These are phyloP conservation scores for Metarhizium brunneum DNA, from an alignment of 2,329 filamentous ascomycete species.

Conservation along the genomic window DNA sequence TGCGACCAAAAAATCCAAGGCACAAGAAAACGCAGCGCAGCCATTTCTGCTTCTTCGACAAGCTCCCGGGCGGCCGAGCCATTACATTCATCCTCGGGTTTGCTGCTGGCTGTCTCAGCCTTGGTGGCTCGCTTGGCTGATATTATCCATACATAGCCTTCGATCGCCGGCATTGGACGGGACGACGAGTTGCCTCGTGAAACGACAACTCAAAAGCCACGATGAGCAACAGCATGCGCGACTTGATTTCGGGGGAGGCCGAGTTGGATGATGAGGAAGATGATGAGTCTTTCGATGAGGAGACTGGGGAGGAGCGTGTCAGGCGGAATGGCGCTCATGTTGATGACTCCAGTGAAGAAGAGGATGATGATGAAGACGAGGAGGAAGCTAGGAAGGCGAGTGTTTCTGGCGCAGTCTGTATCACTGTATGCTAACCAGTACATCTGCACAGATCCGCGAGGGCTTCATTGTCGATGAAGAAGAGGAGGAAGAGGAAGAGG, in stretches of 20 bases:
- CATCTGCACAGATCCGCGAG: constrained; percentile 60
- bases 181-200: background rate
- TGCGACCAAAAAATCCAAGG: constrained; percentile 17
- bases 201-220: constrained; percentile 18
- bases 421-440: constrained; percentile 8
- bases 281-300: constrained; percentile 74
- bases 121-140: background rate
- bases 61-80: background rate
- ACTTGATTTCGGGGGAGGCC: constrained; percentile 77
- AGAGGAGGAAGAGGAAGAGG: constrained; percentile 64
- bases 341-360: constrained; percentile 85
- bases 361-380: constrained; percentile 85
- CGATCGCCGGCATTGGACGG: background rate
- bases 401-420: background rate
- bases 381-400: constrained; percentile 68
- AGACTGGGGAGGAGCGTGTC: constrained; percentile 50
- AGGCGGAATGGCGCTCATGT: constrained; percentile 33
- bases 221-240: constrained; percentile 58
- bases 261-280: constrained; percentile 80
- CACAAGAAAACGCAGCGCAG: constrained; percentile 7
- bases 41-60: constrained; percentile 7
- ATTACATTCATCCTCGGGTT: constrained; percentile 1
- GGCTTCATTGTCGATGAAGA: constrained; percentile 69
- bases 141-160: background rate
- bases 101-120: background rate